These are phyloP conservation scores for Xylaria scruposa DNA, from an alignment of 495 filamentous ascomycete species.

Conservation along the genomic window DNA sequence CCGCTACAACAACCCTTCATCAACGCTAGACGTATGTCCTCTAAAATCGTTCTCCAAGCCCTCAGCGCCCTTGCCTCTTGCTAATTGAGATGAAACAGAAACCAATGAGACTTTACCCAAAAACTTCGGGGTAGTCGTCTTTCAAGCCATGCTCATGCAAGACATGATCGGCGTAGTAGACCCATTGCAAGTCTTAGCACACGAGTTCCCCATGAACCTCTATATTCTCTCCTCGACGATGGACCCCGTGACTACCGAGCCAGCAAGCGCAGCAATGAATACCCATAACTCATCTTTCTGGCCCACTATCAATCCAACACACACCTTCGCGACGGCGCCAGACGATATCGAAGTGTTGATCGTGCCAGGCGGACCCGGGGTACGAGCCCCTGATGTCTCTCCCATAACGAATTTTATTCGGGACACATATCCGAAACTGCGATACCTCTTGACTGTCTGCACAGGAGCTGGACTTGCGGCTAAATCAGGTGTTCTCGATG, in stretches of 20 bases:
- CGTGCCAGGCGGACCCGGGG: constrained; percentile 68
- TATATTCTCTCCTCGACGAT: constrained; percentile 57
- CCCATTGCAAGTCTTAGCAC: constrained; percentile 6
- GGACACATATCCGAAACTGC: constrained; percentile 47
- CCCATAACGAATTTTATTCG: constrained; percentile 55
- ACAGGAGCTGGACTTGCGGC: constrained; percentile 62
- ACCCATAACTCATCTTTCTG: neutral
- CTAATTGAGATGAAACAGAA: neutral
- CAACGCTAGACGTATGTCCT: constrained; percentile 1
- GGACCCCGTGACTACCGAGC: constrained; percentile 50
- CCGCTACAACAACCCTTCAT: neutral
- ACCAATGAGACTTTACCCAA: constrained; percentile 10
- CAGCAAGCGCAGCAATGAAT: constrained; percentile 35
- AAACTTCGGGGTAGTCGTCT: constrained; percentile 1
- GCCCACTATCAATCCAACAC: constrained; percentile 61
- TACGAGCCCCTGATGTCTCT: constrained; percentile 45
- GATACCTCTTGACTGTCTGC: constrained; percentile 67
- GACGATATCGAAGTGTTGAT: constrained; percentile 66
- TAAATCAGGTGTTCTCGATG: constrained; percentile 61
- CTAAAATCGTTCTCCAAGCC: neutral
- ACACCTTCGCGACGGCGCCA: constrained; percentile 58
- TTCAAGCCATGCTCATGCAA: constrained; percentile 9
- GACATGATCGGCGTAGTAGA: constrained; percentile 10
- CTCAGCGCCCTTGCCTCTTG: neutral
- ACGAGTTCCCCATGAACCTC: constrained; percentile 4